Percentiles rank a stretch among this genome's conserved stretches.
These are phyloP conservation scores for Cyamopsis tetragonoloba DNA, from an alignment of 306 rosid species.

Conservation along the genomic window DNA sequence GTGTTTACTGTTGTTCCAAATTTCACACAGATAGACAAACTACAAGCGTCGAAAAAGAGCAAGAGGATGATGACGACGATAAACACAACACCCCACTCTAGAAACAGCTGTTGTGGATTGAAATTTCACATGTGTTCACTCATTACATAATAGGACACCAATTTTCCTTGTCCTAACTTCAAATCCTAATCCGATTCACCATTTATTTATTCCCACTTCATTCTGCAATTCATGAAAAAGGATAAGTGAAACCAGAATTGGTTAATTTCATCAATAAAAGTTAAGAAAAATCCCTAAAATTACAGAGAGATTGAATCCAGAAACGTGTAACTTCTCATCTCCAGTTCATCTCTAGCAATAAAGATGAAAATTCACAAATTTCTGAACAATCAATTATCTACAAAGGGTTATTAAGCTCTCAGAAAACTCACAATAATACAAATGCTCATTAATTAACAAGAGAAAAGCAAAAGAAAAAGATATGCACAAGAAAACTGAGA, in stretches of 20 bases:
- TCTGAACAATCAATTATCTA: neutral
- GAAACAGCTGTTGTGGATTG: slow-evolving; percentile 7
- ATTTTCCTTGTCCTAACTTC: neutral
- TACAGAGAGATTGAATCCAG: neutral
- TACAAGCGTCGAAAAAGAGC: neutral
- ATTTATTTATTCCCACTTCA: neutral
- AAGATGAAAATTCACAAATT: slow-evolving; percentile 1
- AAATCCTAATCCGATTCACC: neutral
- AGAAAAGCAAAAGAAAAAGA: too few species aligned
- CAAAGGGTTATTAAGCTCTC: neutral
- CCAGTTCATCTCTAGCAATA: too few species aligned
- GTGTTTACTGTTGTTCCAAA: slow-evolving; percentile 13
- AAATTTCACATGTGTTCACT: slow-evolving; percentile 22
- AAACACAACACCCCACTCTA: slow-evolving; percentile 15
- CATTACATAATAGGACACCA: neutral
- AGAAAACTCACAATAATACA: neutral
- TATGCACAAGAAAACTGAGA: neutral
- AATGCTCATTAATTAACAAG: neutral
- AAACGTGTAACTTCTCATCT: neutral
- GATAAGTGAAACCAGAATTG: neutral
- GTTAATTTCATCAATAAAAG: neutral
- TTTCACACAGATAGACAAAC: slow-evolving; percentile 14
- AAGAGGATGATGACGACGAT: neutral
- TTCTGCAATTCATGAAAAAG: slow-evolving; percentile 6
- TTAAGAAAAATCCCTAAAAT: neutral